Percentiles rank a stretch among this genome's conserved stretches.
Evolutionary conservation across 768 basidiomycete genomes (phyloP).

Genomic region (Mrakia frigida): DNA sequence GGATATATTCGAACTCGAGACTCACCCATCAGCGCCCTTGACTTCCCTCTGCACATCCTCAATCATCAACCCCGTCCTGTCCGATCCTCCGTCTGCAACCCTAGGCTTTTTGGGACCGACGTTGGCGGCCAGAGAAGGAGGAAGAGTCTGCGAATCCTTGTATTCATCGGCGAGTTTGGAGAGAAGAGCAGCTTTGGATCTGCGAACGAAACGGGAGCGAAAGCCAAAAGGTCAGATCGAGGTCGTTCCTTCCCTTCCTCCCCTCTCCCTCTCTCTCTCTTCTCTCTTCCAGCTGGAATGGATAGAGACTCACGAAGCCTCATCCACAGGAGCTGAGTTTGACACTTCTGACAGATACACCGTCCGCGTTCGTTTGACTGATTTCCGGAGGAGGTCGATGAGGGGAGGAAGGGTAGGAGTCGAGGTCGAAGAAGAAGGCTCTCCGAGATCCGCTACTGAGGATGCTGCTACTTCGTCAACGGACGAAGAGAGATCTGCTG

Average conservation of each 20-base stretch:
- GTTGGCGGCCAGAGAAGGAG: conserved; percentile 57
- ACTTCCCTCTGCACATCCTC: conserved; percentile 21
- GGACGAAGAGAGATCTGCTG: conserved; percentile 1
- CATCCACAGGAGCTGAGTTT: not conserved
- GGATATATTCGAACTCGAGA: not conserved
- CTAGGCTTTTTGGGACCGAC: conserved; percentile 68
- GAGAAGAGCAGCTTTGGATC: conserved; percentile 51
- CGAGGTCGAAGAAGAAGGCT: not conserved
- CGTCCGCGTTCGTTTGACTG: conserved; percentile 42
- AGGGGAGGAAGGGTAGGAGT: conserved; percentile 37
- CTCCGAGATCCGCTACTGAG: not conserved
- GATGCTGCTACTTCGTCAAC: not conserved
- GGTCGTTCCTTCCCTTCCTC: not conserved
- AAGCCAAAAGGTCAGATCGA: not conserved
- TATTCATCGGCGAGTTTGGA: conserved; percentile 90
- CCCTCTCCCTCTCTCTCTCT: not conserved
- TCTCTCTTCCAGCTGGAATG: not conserved
- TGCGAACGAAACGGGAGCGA: conserved; percentile 17
- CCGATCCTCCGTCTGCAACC: conserved; percentile 38
- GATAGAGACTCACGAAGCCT: not conserved
- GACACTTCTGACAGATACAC: conserved; percentile 37
- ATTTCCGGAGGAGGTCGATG: conserved; percentile 40
- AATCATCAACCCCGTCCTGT: conserved; percentile 17
- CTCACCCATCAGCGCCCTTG: not conserved
- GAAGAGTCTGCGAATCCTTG: conserved; percentile 74